A percentile compares a stretch with the other conserved stretches of the same genome.
These are phyloP conservation scores for Pestalotiopsis sp. DNA, from an alignment of 2,329 filamentous ascomycete species.

Conservation along the genomic window DNA sequence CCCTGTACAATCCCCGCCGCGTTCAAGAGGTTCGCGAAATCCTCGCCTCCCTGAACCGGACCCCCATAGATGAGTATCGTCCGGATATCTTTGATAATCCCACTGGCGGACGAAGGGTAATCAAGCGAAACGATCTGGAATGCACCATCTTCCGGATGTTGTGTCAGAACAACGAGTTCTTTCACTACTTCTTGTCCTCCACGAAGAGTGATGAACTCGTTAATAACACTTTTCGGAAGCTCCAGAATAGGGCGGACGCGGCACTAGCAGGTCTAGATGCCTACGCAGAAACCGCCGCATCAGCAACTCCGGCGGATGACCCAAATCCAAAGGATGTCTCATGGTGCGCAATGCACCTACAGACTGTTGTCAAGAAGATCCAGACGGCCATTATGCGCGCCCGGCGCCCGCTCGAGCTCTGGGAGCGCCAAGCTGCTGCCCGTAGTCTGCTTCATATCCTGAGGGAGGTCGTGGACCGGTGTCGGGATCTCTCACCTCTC, in stretches of 20 bases:
- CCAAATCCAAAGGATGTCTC: slow-evolving; percentile 40
- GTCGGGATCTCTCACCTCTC: slow-evolving; percentile 37
- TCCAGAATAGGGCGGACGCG: slow-evolving; percentile 49
- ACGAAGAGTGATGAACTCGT: slow-evolving; percentile 47
- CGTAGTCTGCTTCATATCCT: slow-evolving; percentile 53
- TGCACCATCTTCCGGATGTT: slow-evolving; percentile 57
- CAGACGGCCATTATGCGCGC: slow-evolving; percentile 42
- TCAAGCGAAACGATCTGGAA: slow-evolving; percentile 50
- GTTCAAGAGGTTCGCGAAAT: slow-evolving; percentile 55
- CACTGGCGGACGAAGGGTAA: slow-evolving; percentile 33
- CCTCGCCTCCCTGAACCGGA: slow-evolving; percentile 47
- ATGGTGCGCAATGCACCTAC: slow-evolving; percentile 55
- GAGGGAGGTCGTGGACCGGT: slow-evolving; percentile 43
- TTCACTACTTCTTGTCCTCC: slow-evolving; percentile 53
- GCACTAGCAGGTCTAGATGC: slow-evolving; percentile 48
- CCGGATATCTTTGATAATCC: slow-evolving; percentile 46
- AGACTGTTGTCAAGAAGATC: slow-evolving; percentile 45
- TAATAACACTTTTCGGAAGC: slow-evolving; percentile 50
- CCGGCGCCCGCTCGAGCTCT: slow-evolving; percentile 37
- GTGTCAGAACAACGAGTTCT: slow-evolving; percentile 56
- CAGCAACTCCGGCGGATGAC: slow-evolving; percentile 11
- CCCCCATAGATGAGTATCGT: slow-evolving; percentile 44
- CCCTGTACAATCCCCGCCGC: slow-evolving; percentile 36
- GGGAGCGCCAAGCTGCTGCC: slow-evolving; percentile 48
- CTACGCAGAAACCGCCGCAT: slow-evolving; percentile 23